Evolutionary conservation across 2,329 filamentous ascomycete genomes (phyloP).

Genomic region (Diaporthe ampelina): DNA sequence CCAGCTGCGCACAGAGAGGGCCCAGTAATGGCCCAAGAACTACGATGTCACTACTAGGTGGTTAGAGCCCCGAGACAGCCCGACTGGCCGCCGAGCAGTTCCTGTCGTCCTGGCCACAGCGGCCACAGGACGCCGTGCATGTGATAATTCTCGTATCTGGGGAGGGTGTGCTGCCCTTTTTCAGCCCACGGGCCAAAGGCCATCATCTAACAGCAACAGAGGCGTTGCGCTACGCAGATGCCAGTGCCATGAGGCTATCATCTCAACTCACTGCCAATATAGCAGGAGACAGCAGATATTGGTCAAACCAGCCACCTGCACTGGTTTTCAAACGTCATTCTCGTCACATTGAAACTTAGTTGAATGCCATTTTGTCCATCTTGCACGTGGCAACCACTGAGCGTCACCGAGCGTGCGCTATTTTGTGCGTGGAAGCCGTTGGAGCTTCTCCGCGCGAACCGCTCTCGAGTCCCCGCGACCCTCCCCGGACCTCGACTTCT

Average conservation of each 20-base stretch:
- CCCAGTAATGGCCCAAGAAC: background rate
- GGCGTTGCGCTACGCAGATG: no score
- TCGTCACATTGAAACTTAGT: background rate
- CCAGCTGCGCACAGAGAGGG: slow-evolving; percentile 7
- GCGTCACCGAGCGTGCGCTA: slow-evolving; percentile 3
- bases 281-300: background rate
- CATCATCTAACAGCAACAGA: background rate
- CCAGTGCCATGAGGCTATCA: background rate
- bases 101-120: background rate
- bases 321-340: slow-evolving; percentile 20
- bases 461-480: background rate
- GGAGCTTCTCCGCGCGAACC: slow-evolving; percentile 6
- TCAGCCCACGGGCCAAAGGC: background rate
- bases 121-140: background rate
- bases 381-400: slow-evolving; percentile 16
- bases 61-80: background rate
- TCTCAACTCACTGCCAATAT: background rate
- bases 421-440: slow-evolving; percentile 4
- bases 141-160: slow-evolving; percentile 25
- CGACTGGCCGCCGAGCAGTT: background rate
- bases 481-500: background rate
- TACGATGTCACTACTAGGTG: background rate
- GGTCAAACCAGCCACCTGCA: background rate
- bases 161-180: slow-evolving; percentile 28
- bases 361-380: slow-evolving; percentile 7